phyloP scores from a whole-genome alignment of 2,329 filamentous ascomycete species.

The Hymenoscyphus scutula region DNA sequence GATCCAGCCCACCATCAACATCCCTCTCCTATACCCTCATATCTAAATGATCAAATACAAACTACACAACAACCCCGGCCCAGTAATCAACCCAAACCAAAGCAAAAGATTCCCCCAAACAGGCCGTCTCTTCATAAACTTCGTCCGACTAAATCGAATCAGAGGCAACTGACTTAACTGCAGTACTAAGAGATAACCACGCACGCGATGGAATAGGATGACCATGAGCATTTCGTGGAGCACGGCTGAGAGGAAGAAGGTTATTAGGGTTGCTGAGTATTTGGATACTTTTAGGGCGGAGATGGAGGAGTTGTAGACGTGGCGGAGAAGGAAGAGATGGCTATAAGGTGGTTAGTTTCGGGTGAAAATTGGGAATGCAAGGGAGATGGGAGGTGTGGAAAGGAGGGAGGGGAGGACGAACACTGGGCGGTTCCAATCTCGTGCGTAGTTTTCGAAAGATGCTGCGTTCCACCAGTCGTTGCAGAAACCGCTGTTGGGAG shows the following conservation, averaged over 20 bases:
- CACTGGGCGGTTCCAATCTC: slow-evolving; percentile 45
- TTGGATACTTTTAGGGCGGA: slow-evolving; percentile 69
- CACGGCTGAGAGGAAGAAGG: slow-evolving; percentile 66
- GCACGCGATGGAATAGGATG: slow-evolving; percentile 74
- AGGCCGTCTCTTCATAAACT: slow-evolving; percentile 59
- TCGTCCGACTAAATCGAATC: slow-evolving; percentile 64
- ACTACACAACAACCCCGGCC: slow-evolving; percentile 60
- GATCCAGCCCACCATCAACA: no score
- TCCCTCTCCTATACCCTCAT: neutral
- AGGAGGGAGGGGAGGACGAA: neutral
- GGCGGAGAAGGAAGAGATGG: slow-evolving; percentile 72
- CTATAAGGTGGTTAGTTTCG: neutral
- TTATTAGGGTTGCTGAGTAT: slow-evolving; percentile 70
- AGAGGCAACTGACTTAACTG: slow-evolving; percentile 75
- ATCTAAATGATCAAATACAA: slow-evolving; percentile 55
- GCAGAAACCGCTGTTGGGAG: slow-evolving; percentile 54
- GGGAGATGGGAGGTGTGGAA: neutral
- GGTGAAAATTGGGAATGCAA: neutral
- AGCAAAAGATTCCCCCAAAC: slow-evolving; percentile 72
- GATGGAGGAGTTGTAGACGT: slow-evolving; percentile 78
- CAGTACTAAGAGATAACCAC: slow-evolving; percentile 69
- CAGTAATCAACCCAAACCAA: slow-evolving; percentile 73
- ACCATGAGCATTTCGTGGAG: slow-evolving; percentile 78
- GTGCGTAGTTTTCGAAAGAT: slow-evolving; percentile 73
- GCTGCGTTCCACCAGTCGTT: slow-evolving; percentile 63